phyloP scores from a whole-genome alignment of 345 rosid species.

The Zanthoxylum bungeanum region DNA sequence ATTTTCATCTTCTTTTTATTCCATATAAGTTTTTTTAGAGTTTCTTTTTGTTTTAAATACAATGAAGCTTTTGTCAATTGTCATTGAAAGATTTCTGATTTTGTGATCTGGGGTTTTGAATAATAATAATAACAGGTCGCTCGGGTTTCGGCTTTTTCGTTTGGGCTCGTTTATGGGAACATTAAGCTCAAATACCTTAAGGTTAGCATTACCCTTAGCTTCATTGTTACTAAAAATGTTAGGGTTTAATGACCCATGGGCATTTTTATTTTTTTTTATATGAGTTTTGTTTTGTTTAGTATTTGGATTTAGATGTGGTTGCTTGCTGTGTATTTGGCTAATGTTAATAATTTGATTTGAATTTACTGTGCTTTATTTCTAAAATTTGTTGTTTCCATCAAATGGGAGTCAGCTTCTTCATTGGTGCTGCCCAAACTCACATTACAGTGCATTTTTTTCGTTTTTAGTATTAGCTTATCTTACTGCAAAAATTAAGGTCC shows the following conservation, averaged over 20 bases:
- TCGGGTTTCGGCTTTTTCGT: conserved; percentile 75
- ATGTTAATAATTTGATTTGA: background rate
- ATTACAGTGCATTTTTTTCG: too few relatives aligned
- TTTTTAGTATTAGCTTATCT: background rate
- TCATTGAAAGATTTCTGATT: background rate
- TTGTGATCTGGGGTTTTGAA: background rate
- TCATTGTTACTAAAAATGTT: background rate
- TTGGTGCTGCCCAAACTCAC: background rate
- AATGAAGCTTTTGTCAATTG: too few relatives aligned
- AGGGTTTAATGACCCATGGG: background rate
- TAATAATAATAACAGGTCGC: conserved; percentile 60
- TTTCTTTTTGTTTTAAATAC: background rate
- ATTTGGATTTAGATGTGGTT: background rate
- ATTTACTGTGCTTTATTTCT: background rate
- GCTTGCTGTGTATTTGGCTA: background rate
- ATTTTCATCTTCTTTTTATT: background rate
- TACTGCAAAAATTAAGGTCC: too few relatives aligned
- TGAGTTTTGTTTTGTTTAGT: background rate
- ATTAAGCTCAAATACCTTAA: conserved; percentile 77
- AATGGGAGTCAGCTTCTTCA: background rate
- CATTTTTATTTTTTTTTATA: background rate
- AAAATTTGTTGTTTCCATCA: background rate
- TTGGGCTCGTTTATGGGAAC: conserved; percentile 76
- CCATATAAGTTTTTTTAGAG: background rate
- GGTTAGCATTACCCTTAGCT: conserved; percentile 29